Conservation (phyloP, 2,329 filamentous ascomycete species). For the Rutstroemia sp. region DNA sequence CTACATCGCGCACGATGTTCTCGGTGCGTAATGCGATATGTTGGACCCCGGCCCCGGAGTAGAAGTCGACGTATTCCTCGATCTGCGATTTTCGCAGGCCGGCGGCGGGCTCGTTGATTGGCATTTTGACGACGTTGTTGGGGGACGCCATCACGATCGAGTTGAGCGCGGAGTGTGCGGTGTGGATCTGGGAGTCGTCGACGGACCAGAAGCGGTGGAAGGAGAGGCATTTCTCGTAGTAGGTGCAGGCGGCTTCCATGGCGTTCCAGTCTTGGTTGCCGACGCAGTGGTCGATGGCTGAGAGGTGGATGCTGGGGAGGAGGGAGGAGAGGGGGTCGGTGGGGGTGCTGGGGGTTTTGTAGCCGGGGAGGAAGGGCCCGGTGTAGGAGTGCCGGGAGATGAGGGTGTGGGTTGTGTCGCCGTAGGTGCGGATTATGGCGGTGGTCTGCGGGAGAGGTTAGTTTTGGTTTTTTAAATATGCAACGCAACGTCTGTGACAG, state of each 20-base stretch:
- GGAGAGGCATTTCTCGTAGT: conserved; percentile 79
- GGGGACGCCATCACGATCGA: conserved; percentile 84
- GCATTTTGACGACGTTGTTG: conserved; percentile 90
- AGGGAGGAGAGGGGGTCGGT: conserved; percentile 30
- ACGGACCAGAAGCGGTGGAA: conserved; percentile 98
- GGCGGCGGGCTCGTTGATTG: conserved; percentile 89
- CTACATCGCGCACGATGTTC: conserved; percentile 72
- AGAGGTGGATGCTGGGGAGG: conserved; percentile 59
- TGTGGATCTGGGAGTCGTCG: conserved; percentile 88
- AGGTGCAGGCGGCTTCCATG: conserved; percentile 60
- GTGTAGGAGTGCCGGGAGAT: conserved; percentile 65
- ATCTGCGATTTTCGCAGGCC: conserved; percentile 93
- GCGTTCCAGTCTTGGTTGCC: conserved; percentile 95
- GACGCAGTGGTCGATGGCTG: conserved; percentile 89
- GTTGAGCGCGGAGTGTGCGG: conserved; percentile 82
- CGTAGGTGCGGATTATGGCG: conserved; percentile 84
- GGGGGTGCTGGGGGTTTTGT: conserved; percentile 44
- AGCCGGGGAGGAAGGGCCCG: conserved; percentile 79
- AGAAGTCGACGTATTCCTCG: conserved; percentile 88
- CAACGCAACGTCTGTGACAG: background rate
- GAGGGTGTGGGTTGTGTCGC: conserved; percentile 90
- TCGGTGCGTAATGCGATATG: conserved; percentile 82
- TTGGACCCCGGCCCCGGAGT: conserved; percentile 83
- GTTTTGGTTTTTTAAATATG: background rate
- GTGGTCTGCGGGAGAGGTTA: conserved; percentile 35